Conservation (phyloP, 2,329 filamentous ascomycete genomes). For the Paracamarosporium sp. region DNA sequence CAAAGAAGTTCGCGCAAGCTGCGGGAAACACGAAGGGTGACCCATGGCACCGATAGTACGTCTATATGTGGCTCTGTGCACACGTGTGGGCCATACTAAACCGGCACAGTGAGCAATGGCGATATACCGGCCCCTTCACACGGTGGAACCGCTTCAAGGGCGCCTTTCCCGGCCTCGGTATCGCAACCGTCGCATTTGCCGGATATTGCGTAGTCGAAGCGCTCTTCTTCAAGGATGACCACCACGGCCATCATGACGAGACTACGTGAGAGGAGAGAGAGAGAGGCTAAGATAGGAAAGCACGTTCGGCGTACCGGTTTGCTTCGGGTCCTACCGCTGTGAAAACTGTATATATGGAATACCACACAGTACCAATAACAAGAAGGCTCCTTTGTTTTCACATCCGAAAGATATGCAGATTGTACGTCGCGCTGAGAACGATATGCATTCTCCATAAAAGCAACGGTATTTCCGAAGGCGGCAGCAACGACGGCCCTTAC, state of each 20-base stretch:
- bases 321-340: slow-evolving; percentile 31
- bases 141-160: slow-evolving; percentile 88
- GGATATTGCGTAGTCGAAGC: slow-evolving; percentile 91
- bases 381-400: slow-evolving; percentile 3
- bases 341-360: slow-evolving; percentile 44
- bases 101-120: slow-evolving; percentile 82
- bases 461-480: no score
- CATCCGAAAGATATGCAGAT: no score
- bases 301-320: slow-evolving; percentile 40
- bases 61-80: slow-evolving; percentile 1
- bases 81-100: slow-evolving; percentile 23
- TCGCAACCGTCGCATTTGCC: slow-evolving; percentile 88
- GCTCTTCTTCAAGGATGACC: slow-evolving; percentile 76
- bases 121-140: slow-evolving; percentile 88
- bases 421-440: no score
- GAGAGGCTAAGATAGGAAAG: slow-evolving; percentile 10
- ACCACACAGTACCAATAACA: slow-evolving; percentile 28
- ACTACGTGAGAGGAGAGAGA: slow-evolving; percentile 24
- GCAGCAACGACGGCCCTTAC: no score
- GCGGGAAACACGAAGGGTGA: slow-evolving; percentile 67
- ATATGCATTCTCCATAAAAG: no score
- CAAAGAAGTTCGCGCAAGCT: slow-evolving; percentile 77
- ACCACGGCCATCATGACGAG: slow-evolving; percentile 37
- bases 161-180: slow-evolving; percentile 88
- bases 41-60: slow-evolving; percentile 69